These are phyloP conservation scores for Triticum turgidum DNA, from an alignment of 176 grass and related monocot genomes.

Conservation along the genomic window DNA sequence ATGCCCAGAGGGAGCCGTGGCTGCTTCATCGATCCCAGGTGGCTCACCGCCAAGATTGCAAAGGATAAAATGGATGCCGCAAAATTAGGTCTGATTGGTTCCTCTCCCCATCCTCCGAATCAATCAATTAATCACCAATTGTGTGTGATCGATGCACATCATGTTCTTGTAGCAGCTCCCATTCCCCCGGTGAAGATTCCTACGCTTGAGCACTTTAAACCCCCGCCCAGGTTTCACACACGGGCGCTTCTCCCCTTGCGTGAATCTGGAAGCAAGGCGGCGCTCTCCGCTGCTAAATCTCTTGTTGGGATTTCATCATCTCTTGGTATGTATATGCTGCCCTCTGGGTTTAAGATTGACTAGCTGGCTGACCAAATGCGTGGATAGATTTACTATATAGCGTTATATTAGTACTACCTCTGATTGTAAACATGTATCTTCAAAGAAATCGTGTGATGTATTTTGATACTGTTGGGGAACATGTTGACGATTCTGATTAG, in stretches of 20 bases:
- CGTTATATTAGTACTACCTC: too few relatives aligned
- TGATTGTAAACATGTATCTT: too few relatives aligned
- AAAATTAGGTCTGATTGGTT: background rate
- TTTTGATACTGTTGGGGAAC: too few relatives aligned
- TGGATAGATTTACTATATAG: too few relatives aligned
- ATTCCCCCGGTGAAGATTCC: background rate
- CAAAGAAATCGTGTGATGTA: too few relatives aligned
- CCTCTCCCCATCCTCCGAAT: background rate
- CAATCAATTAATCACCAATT: background rate
- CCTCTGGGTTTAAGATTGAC: too few relatives aligned
- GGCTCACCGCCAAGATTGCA: background rate
- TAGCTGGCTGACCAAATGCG: too few relatives aligned
- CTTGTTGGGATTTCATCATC: conserved; percentile 8
- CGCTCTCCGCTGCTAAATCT: background rate
- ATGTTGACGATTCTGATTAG: too few relatives aligned
- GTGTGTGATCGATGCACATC: background rate
- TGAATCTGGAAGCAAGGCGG: background rate
- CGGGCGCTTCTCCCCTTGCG: background rate
- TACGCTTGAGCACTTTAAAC: background rate
- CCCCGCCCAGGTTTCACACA: background rate
- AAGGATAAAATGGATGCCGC: background rate
- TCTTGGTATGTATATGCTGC: background rate
- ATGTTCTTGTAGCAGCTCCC: background rate
- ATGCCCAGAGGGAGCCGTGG: background rate
- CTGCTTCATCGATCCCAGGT: background rate